Percentiles rank a stretch among this genome's conserved stretches.
Evolutionary conservation across 805 yeast species (phyloP).

Genomic region (Candida krabiensis): DNA sequence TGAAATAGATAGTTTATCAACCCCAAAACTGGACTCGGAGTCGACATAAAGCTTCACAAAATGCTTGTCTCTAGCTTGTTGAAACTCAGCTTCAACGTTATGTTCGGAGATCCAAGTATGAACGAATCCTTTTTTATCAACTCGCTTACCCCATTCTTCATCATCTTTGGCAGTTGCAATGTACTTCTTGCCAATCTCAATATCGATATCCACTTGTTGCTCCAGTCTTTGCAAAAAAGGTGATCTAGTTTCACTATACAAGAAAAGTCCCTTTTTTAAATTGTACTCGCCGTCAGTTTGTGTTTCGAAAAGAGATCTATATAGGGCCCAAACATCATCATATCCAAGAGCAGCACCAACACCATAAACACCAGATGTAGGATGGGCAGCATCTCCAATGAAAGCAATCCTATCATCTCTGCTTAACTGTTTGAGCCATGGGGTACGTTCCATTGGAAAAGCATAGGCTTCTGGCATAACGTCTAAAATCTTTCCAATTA

Average conservation of each 20-base stretch:
- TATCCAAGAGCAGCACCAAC: constrained; percentile 11
- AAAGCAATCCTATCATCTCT: constrained; percentile 6
- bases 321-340: constrained; percentile 11
- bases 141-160: constrained; percentile 8
- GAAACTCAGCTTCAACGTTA: constrained; percentile 10
- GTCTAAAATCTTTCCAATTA: constrained; percentile 6
- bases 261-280: constrained; percentile 1
- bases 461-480: constrained; percentile 10
- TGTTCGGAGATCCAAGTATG: constrained; percentile 10
- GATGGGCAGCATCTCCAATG: constrained; percentile 13
- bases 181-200: constrained; percentile 5
- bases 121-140: constrained; percentile 2
- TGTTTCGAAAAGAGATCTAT: constrained; percentile 5
- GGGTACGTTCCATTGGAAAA: constrained; percentile 9
- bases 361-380: constrained; percentile 14
- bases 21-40: no score
- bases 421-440: constrained; percentile 7
- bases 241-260: constrained; percentile 8
- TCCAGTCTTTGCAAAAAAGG: constrained; percentile 9
- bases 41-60: constrained; percentile 4
- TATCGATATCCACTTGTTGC: constrained; percentile 11
- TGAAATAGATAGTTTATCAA: no score
- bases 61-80: constrained; percentile 6
- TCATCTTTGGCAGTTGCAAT: constrained; percentile 8
- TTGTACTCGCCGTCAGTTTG: constrained; percentile 1